Evolutionary conservation across 148 eudicot genomes (phyloP).

Genomic region (Gaultheria prostrata): DNA sequence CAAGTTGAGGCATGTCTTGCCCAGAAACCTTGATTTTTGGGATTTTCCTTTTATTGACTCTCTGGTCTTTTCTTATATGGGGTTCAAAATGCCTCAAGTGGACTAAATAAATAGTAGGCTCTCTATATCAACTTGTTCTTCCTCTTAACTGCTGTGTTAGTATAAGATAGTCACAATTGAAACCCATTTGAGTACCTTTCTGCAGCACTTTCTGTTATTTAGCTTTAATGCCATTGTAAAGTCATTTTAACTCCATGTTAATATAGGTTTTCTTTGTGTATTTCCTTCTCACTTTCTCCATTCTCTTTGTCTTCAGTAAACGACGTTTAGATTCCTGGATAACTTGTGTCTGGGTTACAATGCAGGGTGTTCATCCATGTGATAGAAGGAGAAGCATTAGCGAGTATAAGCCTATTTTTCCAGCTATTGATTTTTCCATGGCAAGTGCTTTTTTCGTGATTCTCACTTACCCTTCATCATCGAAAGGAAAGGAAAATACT

Average conservation of each 20-base stretch:
- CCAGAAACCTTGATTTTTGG: no score
- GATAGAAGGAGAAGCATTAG: conserved; percentile 76
- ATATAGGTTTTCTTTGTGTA: neutral
- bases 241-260: neutral
- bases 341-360: neutral
- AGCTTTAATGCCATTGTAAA: neutral
- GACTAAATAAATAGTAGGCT: neutral
- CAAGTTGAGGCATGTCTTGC: no score
- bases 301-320: neutral
- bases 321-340: neutral
- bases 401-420: conserved; percentile 69
- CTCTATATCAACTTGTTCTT: neutral
- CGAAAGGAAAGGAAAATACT: neutral
- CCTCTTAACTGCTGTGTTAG: neutral
- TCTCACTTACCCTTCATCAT: neutral
- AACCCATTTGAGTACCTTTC: neutral
- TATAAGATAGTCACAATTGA: neutral
- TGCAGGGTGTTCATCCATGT: conserved; percentile 93
- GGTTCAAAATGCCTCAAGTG: neutral
- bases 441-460: conserved; percentile 40
- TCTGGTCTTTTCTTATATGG: no score
- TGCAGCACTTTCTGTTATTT: neutral
- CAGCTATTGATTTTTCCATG: conserved; percentile 89
- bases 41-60: no score
- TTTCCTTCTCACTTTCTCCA: neutral